Base-by-base conservation (phyloP, 495 filamentous ascomycete species). In the Aspergillus bridgeri region DNA sequence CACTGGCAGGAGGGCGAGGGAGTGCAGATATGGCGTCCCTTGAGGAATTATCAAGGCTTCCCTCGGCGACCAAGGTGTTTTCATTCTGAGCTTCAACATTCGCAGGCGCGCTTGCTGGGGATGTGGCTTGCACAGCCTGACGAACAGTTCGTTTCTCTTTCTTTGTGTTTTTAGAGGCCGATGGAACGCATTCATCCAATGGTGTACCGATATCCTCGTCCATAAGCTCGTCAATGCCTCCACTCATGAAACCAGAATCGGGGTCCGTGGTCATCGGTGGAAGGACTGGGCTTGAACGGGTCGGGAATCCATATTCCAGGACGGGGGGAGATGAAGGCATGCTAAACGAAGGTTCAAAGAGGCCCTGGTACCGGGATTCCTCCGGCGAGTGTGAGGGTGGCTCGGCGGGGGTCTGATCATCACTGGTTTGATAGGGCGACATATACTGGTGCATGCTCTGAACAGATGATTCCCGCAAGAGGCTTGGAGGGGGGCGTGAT, bases 181-280 rank as follows among this genome's bases (percentile, higher is more conserved):
- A 55, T 56, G 69, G 67, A 62, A 70, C 52, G 54, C 56, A 55
- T 55, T 74, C 60, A 42, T 75, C 64, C 46, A 71, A 59, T 42
- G 76, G 62, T 23, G 76, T 71, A 42, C 73, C 68, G 17, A 79
- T 72, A 17, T 83, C 81, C 38, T 82, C 78, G 51, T 81, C 75
- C 33, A 83, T 62, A 17, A 78, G 66, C 9, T 90, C 84, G 19
- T 89, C 85, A 15, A 89, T 66, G 0, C 81, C 80, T 6, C 83
- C 87, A 69, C 88, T 92, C 87, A 91, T 89, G 64, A 91, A 92
- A 0, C 89, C 89, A 9, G 88, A 92, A 67, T 95, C 90, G 13
- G 80, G 75, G 55, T 80, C 76, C 42, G 79, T 71, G 6, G 77
- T 74, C 74, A 90, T 78, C 8, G 81, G 75, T 8, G 90, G 89